Percentiles rank a stretch among this genome's conserved stretches.
These are phyloP conservation scores for Avena atlantica DNA, from an alignment of 176 grass and related monocot species.

Conservation along the genomic window DNA sequence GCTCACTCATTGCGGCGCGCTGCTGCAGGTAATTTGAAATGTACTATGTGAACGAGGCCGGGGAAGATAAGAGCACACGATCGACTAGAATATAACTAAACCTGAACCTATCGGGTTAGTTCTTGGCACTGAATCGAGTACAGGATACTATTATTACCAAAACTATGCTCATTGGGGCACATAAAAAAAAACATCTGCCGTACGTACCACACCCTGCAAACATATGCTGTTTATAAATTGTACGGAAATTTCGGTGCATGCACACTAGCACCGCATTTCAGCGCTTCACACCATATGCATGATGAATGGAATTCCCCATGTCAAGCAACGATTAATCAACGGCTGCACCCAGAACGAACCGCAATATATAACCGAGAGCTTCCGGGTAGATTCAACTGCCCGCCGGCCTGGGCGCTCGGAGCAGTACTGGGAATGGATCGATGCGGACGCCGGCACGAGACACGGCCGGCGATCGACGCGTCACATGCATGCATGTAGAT, in stretches of 20 bases:
- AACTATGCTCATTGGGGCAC: neutral
- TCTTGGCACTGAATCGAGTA: too few species aligned
- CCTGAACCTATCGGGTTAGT: too few species aligned
- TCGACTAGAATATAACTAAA: too few species aligned
- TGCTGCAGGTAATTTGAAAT: neutral
- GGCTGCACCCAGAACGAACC: neutral
- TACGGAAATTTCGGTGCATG: constrained; percentile 16
- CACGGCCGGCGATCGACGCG: constrained; percentile 40
- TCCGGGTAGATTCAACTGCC: constrained; percentile 38
- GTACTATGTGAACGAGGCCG: neutral
- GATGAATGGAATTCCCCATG: neutral
- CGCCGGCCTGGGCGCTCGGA: constrained; percentile 6
- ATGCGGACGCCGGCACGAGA: constrained; percentile 29
- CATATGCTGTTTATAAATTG: neutral
- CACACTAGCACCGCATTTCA: neutral
- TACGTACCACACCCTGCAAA: neutral
- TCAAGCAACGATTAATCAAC: neutral
- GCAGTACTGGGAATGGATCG: constrained; percentile 32
- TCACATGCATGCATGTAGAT: constrained; percentile 29
- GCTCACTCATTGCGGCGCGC: neutral
- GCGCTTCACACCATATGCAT: neutral
- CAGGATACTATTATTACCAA: too few species aligned
- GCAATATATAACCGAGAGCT: constrained; percentile 52
- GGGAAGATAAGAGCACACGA: neutral
- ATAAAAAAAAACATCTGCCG: neutral